These are phyloP conservation scores for Starmerella bombi DNA, from an alignment of 805 yeast species.

Conservation along the genomic window DNA sequence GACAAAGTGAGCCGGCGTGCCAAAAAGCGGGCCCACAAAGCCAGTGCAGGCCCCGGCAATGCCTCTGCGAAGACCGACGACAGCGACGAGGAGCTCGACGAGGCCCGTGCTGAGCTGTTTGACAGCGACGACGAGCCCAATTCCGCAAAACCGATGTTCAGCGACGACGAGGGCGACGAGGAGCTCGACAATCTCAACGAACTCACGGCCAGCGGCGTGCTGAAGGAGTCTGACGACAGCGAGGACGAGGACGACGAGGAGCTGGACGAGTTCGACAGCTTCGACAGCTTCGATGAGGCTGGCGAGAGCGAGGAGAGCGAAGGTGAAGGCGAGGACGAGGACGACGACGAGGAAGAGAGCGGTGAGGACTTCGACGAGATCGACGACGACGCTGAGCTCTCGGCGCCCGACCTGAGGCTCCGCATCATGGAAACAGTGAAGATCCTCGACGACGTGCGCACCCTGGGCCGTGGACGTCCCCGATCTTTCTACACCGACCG, in stretches of 20 bases:
- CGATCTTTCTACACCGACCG: conserved; percentile 73
- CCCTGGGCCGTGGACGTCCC: conserved; percentile 50
- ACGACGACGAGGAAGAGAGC: conserved; percentile 15
- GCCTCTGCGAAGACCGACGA: neutral
- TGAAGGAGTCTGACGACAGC: conserved; percentile 13
- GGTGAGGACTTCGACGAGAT: conserved; percentile 19
- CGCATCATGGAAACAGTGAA: conserved; percentile 92
- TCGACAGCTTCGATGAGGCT: conserved; percentile 21
- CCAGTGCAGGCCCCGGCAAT: conserved; percentile 21
- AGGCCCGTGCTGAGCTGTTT: conserved; percentile 34
- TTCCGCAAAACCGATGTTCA: conserved; percentile 51
- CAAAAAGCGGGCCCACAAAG: conserved; percentile 23
- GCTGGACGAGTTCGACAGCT: conserved; percentile 14
- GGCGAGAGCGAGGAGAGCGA: conserved; percentile 14
- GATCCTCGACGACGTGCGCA: conserved; percentile 73
- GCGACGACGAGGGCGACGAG: conserved; percentile 57
- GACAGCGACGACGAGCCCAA: conserved; percentile 52
- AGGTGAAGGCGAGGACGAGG: conserved; percentile 17
- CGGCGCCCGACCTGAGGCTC: conserved; percentile 70
- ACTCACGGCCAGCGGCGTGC: conserved; percentile 21
- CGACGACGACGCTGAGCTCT: conserved; percentile 29
- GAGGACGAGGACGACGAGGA: conserved; percentile 16
- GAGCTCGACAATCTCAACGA: conserved; percentile 32
- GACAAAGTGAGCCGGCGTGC: conserved; percentile 23
- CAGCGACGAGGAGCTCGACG: conserved; percentile 40